Conservation (phyloP, 257 asterid species). For the Penstemon newberryi region DNA sequence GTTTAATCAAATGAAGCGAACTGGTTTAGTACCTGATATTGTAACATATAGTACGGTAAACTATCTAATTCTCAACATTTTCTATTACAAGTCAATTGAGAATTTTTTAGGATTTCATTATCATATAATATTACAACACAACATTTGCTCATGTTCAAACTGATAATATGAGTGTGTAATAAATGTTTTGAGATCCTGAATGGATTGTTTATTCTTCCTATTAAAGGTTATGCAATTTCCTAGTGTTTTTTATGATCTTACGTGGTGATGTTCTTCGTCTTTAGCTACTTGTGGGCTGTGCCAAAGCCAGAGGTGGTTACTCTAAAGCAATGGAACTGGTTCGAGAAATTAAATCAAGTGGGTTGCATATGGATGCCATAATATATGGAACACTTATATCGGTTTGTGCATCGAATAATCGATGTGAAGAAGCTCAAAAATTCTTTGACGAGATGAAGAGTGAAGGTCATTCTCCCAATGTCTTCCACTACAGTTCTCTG, state of each 20-base stretch:
- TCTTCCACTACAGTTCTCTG: constrained; percentile 92
- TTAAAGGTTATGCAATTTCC: background rate
- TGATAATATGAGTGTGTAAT: constrained; percentile 4
- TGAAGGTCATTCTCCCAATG: constrained; percentile 86
- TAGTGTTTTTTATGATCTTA: constrained; percentile 16
- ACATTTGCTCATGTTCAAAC: constrained; percentile 4
- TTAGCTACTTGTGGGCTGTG: constrained; percentile 88
- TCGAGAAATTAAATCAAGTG: constrained; percentile 65
- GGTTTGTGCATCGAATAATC: constrained; percentile 85
- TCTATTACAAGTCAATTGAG: constrained; percentile 11
- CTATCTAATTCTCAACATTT: constrained; percentile 27
- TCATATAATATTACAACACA: constrained; percentile 21
- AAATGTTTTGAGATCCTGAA: constrained; percentile 10
- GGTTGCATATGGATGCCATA: constrained; percentile 72
- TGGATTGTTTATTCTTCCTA: background rate
- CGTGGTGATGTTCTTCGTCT: constrained; percentile 31
- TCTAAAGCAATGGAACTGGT: constrained; percentile 79
- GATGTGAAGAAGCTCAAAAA: constrained; percentile 75
- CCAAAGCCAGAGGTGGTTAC: constrained; percentile 73
- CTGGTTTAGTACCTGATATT: constrained; percentile 83
- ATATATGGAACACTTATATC: constrained; percentile 85
- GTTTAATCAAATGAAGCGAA: constrained; percentile 81
- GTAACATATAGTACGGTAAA: constrained; percentile 92
- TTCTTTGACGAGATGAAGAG: constrained; percentile 84
- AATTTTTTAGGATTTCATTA: constrained; percentile 19